Evolutionary conservation across 1,139 yeast species (phyloP).

Genomic region (Nadsonia starkeyi-henricii): DNA sequence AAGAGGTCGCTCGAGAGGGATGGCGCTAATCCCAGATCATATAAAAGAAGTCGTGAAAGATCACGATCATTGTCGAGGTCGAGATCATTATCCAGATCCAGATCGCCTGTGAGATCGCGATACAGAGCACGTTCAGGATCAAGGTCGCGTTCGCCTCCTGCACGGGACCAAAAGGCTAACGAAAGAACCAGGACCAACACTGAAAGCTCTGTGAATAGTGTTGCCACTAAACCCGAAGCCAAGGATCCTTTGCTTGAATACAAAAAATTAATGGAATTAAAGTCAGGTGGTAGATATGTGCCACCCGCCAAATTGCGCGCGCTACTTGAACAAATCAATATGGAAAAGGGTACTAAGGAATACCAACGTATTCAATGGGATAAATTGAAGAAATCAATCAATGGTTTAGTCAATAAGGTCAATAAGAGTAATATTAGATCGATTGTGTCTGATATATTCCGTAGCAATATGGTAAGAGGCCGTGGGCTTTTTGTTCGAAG

Average conservation of each 20-base stretch:
- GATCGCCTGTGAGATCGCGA: neutral
- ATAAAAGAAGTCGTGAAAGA: too few species aligned
- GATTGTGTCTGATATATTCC: constrained; percentile 36
- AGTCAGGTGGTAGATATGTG: constrained; percentile 35
- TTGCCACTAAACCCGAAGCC: constrained; percentile 6
- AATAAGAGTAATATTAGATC: constrained; percentile 35
- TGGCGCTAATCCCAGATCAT: neutral
- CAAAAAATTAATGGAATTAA: constrained; percentile 25
- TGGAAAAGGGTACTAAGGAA: constrained; percentile 23
- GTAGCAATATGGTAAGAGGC: constrained; percentile 42
- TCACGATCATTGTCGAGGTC: too few species aligned
- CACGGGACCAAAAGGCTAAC: neutral
- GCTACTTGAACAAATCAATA: constrained; percentile 27
- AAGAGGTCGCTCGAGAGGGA: constrained; percentile 6
- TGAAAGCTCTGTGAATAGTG: too few species aligned
- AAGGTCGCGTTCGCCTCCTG: neutral
- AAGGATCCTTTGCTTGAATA: constrained; percentile 26
- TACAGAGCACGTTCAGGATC: neutral
- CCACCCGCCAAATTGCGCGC: constrained; percentile 39
- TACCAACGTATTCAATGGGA: constrained; percentile 46
- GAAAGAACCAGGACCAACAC: neutral
- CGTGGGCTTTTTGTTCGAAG: constrained; percentile 44
- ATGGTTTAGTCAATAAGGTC: constrained; percentile 34
- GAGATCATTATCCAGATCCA: neutral
- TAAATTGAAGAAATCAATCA: constrained; percentile 33